Percentiles rank a stretch among this genome's conserved stretches.
phyloP scores from a whole-genome alignment of 2,329 filamentous ascomycete species.

The Colletotrichum sp. region DNA sequence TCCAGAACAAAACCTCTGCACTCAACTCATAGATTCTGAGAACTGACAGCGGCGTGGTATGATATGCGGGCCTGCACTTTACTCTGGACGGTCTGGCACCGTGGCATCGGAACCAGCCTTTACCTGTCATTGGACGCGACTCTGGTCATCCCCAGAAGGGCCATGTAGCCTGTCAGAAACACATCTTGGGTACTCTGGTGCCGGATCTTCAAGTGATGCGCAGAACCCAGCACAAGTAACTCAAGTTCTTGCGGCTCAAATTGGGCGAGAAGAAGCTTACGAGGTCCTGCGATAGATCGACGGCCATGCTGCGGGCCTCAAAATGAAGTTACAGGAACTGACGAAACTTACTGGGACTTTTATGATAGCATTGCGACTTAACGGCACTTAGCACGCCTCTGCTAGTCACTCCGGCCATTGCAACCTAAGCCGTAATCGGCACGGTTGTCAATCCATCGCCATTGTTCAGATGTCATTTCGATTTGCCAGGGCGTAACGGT shows the following conservation, averaged over 20 bases:
- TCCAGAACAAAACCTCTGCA: neutral
- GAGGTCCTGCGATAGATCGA: neutral
- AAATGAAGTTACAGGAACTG: neutral
- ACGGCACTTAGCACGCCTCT: neutral
- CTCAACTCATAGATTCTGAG: neutral
- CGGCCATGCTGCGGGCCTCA: neutral
- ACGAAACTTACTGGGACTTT: neutral
- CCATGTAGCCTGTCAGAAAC: neutral
- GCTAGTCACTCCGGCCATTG: neutral
- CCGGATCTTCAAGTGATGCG: neutral
- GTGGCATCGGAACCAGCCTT: neutral
- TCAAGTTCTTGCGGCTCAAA: neutral
- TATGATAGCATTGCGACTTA: neutral
- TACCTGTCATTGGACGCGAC: neutral
- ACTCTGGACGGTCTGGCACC: neutral
- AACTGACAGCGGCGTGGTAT: conserved; percentile 6
- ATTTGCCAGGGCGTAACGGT: neutral
- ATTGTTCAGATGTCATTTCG: neutral
- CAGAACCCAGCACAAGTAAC: neutral
- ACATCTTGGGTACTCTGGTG: neutral
- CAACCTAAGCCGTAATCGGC: neutral
- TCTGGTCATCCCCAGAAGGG: neutral
- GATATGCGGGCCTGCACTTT: neutral
- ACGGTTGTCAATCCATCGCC: neutral
- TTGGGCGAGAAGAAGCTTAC: neutral